phyloP scores from a whole-genome alignment of 2,329 filamentous ascomycete species.

The Lachnellula hyalina region DNA sequence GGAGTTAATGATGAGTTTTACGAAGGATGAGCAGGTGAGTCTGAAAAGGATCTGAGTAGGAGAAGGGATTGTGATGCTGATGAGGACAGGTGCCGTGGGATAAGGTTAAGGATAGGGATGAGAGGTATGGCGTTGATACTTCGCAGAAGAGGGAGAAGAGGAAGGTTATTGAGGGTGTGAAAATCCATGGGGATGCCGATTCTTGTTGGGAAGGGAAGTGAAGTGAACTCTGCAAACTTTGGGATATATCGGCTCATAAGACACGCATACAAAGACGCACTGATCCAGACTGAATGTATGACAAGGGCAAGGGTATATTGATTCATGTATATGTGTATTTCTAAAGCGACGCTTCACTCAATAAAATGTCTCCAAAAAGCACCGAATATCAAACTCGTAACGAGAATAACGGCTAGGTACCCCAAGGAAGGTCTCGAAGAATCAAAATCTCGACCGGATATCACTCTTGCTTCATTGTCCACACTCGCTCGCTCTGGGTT shows the following conservation, averaged over 20 bases:
- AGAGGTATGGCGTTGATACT: slow-evolving; percentile 47
- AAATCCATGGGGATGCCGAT: slow-evolving; percentile 43
- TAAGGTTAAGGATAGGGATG: slow-evolving; percentile 44
- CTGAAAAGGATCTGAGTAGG: slow-evolving; percentile 17
- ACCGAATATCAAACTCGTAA: slow-evolving; percentile 30
- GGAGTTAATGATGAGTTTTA: slow-evolving; percentile 60
- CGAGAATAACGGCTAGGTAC: slow-evolving; percentile 25
- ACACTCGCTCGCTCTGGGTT: slow-evolving; percentile 48
- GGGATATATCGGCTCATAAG: too few relatives aligned
- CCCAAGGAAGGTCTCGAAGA: slow-evolving; percentile 32
- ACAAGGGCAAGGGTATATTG: too few relatives aligned
- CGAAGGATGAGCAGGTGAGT: slow-evolving; percentile 41
- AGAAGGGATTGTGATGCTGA: slow-evolving; percentile 18
- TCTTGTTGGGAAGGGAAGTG: slow-evolving; percentile 37
- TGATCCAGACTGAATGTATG: too few relatives aligned
- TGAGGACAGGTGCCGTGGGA: slow-evolving; percentile 31
- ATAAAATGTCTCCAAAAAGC: slow-evolving; percentile 38
- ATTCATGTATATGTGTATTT: neutral
- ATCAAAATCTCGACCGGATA: slow-evolving; percentile 32
- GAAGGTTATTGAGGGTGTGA: slow-evolving; percentile 43
- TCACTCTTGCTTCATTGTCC: slow-evolving; percentile 53
- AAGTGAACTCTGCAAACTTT: neutral
- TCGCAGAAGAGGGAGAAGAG: slow-evolving; percentile 48
- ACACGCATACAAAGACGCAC: too few relatives aligned
- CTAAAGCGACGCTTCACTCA: neutral